Percentiles rank a stretch among this genome's conserved stretches.
Conservation (phyloP, 139 green algal species). For the Chlamydomonas applanata region DNA sequence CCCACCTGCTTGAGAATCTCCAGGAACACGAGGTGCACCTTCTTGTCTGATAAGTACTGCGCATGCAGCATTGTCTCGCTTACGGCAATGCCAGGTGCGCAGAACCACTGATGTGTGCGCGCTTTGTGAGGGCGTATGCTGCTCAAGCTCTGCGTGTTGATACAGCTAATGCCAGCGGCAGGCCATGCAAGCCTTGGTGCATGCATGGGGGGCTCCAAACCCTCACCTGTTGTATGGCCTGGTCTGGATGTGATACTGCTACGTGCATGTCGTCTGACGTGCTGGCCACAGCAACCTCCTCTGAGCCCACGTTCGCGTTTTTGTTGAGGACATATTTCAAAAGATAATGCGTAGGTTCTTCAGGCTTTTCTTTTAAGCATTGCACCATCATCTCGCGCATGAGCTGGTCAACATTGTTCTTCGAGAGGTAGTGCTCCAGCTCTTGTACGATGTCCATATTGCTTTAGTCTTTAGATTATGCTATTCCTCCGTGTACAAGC, state of each 20-base stretch:
- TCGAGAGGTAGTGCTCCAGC: constrained; percentile 2
- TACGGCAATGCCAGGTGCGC: too few species aligned
- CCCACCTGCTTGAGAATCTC: constrained; percentile 8
- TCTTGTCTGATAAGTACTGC: constrained; percentile 10
- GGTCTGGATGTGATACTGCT: neutral
- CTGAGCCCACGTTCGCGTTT: neutral
- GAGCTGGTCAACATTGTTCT: neutral
- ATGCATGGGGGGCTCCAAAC: neutral
- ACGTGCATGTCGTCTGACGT: neutral
- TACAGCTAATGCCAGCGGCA: too few species aligned
- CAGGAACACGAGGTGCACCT: constrained; percentile 1
- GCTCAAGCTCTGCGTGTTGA: too few species aligned
- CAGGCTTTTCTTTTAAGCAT: constrained; percentile 3
- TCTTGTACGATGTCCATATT: neutral
- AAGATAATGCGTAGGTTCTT: constrained; percentile 1
- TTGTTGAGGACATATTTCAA: neutral
- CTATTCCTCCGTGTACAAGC: too few species aligned
- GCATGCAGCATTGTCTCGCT: neutral
- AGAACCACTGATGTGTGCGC: too few species aligned
- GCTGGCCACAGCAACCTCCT: constrained; percentile 10
- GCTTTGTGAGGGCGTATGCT: too few species aligned
- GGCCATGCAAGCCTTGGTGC: neutral
- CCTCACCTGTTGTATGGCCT: neutral
- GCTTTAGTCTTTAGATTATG: too few species aligned
- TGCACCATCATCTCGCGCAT: neutral